Base-by-base conservation (phyloP, 257 asterid species). In the Solanum commersonii region DNA sequence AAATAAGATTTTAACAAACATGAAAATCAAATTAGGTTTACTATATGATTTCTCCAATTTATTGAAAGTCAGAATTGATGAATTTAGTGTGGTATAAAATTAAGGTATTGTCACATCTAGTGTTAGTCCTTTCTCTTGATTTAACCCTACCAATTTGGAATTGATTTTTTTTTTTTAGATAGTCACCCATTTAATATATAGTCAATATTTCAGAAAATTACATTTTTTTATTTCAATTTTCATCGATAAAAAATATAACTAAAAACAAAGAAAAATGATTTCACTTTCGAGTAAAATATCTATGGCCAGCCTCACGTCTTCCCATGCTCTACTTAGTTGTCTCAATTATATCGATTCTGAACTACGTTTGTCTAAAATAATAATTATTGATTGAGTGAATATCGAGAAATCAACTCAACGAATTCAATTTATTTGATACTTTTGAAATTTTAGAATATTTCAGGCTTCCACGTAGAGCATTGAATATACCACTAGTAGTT, bases 281-380 rank as follows among this genome's bases (percentile, higher is more conserved):
- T 6, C 4, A 52, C n/a, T 6, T 52, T 18, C 65, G 1, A 2
- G n/a, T 56, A 56, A 56, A 56, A 56, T 56, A 56, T 18, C n/a
- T 56, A 1, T 56, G 1, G 10, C 10, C 2, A 6, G 4, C 65
- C 65, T 56, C 10, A 18, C 4, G 9, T 56, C 23, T 56, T 56
- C 0, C 22, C 4, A 1, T 7, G 1, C n/a, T 56, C 63, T 18
- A 18, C 65, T 56, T 56, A 56, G 3, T 56, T 56, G 10, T 56
- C 4, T 56, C n/a, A 18, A 56, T 18, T 6, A 18, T 0, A 7
- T 18, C 0, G 0, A 56, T 56, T 5, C 0, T 56, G 4, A 52
- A 18, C 2, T 56, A 56, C 0, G 2, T 10, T 11, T 65, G 0
- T 25, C 1, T 20, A 1, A 25, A 25, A 65, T 5, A n/a, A 25